These are phyloP conservation scores for Plasmodium reichenowi DNA, from an alignment of 169 alveolate genomes.

Conservation along the genomic window DNA sequence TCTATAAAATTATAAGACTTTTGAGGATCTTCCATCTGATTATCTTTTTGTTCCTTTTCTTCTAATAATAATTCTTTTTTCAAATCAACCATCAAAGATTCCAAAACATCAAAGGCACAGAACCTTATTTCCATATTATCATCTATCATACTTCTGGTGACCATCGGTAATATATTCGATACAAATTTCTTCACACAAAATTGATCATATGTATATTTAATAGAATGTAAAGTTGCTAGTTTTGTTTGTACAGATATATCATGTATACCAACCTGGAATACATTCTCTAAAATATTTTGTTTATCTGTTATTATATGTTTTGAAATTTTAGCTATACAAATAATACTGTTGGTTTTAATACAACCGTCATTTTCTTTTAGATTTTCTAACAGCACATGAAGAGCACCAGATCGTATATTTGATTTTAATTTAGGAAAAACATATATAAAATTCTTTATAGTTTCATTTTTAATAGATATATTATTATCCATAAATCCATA, in stretches of 20 bases:
- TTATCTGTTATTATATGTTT: constrained; percentile 78
- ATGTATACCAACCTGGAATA: constrained; percentile 78
- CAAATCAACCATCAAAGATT: constrained; percentile 48
- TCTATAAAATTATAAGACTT: constrained; percentile 18
- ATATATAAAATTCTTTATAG: constrained; percentile 80
- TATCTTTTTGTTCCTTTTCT: background rate
- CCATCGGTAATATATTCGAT: constrained; percentile 77
- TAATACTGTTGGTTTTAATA: constrained; percentile 81
- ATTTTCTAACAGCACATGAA: constrained; percentile 75
- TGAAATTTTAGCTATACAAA: constrained; percentile 84
- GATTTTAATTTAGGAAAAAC: constrained; percentile 80
- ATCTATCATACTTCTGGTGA: constrained; percentile 80
- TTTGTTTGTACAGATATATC: constrained; percentile 80
- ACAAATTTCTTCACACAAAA: constrained; percentile 77
- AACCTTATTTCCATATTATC: constrained; percentile 61
- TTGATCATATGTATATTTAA: constrained; percentile 81
- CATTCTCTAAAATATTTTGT: constrained; percentile 83
- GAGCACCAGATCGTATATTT: constrained; percentile 57
- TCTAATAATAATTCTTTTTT: constrained; percentile 8
- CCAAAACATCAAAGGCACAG: constrained; percentile 78
- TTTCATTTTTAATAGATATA: constrained; percentile 82
- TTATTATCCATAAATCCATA: constrained; percentile 82
- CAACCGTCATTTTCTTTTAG: constrained; percentile 81
- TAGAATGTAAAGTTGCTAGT: constrained; percentile 77
- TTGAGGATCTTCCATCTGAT: background rate